phyloP scores from a whole-genome alignment of 805 yeast genomes.

The Teunomyces lycoperdinae region DNA sequence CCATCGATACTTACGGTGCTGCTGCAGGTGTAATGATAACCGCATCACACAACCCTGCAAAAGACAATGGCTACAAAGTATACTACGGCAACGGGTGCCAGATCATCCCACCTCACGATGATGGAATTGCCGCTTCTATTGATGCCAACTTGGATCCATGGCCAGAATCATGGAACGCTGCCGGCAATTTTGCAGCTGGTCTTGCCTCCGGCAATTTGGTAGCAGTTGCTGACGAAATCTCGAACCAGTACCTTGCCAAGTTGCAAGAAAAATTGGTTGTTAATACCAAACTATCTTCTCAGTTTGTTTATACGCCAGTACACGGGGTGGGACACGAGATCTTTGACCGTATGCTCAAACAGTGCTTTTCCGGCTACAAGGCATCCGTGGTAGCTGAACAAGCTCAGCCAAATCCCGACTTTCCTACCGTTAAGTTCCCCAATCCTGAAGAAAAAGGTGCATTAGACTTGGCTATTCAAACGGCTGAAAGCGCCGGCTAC shows the following conservation, averaged over 20 bases:
- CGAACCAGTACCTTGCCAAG: constrained; percentile 37
- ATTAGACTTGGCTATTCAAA: constrained; percentile 60
- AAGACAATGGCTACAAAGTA: constrained; percentile 92
- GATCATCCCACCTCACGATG: constrained; percentile 89
- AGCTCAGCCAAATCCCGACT: constrained; percentile 74
- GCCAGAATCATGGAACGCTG: constrained; percentile 48
- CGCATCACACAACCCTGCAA: constrained; percentile 82
- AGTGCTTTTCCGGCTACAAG: constrained; percentile 27
- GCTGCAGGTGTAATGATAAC: constrained; percentile 90
- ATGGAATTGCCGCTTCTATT: constrained; percentile 64
- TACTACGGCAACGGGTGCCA: constrained; percentile 94
- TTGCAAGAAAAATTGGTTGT: constrained; percentile 29
- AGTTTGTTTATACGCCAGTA: constrained; percentile 86
- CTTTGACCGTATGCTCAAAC: constrained; percentile 40
- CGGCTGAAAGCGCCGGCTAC: constrained; percentile 52
- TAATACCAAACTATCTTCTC: constrained; percentile 24
- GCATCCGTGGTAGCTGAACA: constrained; percentile 59
- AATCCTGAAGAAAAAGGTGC: constrained; percentile 97
- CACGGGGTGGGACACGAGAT: constrained; percentile 88
- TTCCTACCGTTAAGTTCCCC: constrained; percentile 85
- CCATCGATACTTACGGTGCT: constrained; percentile 60
- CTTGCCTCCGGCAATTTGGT: too few species aligned
- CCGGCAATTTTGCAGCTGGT: constrained; percentile 26
- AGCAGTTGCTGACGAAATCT: constrained; percentile 39
- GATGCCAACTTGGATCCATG: constrained; percentile 60